Conservation (phyloP, 805 yeast genomes). For the Teunomyces barrocoloradensis region DNA sequence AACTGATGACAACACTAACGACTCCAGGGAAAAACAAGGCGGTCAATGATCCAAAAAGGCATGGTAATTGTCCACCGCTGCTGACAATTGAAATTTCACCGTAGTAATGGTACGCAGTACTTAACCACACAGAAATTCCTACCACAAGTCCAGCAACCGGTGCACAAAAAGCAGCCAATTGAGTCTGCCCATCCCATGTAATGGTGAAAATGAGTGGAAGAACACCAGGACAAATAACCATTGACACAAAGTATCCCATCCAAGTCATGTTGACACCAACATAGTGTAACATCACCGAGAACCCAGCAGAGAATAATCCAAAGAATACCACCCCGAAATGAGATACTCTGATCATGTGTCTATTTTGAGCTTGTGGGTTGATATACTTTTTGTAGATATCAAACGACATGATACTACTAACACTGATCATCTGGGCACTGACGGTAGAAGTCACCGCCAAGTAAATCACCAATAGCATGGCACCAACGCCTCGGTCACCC, state of each 20-base stretch:
- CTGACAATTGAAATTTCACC: slow-evolving; percentile 25
- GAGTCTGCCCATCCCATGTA: slow-evolving; percentile 32
- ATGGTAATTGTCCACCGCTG: slow-evolving; percentile 31
- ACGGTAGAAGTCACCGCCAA: slow-evolving; percentile 43
- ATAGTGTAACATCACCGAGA: slow-evolving; percentile 35
- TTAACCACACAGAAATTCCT: slow-evolving; percentile 32
- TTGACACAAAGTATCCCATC: slow-evolving; percentile 34
- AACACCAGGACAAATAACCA: slow-evolving; percentile 40
- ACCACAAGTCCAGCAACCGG: slow-evolving; percentile 29
- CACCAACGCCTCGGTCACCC: slow-evolving; percentile 24
- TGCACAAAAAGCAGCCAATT: slow-evolving; percentile 26
- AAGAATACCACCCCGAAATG: slow-evolving; percentile 40
- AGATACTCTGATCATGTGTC: slow-evolving; percentile 39
- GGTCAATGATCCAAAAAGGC: slow-evolving; percentile 32
- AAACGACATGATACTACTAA: slow-evolving; percentile 41
- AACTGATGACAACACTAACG: slow-evolving; percentile 5
- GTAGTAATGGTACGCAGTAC: slow-evolving; percentile 26
- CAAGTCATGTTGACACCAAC: slow-evolving; percentile 27
- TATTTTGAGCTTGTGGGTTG: slow-evolving; percentile 41
- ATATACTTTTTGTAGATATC: slow-evolving; percentile 47
- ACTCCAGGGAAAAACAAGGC: slow-evolving; percentile 30
- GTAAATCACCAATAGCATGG: slow-evolving; percentile 29
- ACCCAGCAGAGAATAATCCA: slow-evolving; percentile 36
- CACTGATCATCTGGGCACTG: slow-evolving; percentile 40
- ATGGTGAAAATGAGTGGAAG: slow-evolving; percentile 33